Conservation (phyloP, 139 green algal species). For the Chlamydomonas sphaeroides region DNA sequence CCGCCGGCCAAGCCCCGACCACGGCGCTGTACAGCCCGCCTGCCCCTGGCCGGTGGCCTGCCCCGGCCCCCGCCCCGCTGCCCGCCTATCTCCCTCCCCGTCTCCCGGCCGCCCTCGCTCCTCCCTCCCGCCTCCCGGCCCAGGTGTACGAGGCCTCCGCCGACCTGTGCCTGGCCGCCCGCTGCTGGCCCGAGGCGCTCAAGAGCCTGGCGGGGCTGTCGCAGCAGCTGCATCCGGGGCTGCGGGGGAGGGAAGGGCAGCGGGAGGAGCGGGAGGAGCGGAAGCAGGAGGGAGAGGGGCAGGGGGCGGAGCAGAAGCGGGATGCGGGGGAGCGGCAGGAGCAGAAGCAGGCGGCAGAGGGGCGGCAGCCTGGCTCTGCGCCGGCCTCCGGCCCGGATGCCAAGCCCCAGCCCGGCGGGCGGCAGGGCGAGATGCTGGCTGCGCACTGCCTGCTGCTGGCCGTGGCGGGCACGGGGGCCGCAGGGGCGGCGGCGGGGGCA, state of each 20-base stretch:
- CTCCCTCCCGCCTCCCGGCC: too few species aligned
- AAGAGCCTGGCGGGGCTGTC: not conserved
- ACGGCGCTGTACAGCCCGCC: too few species aligned
- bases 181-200: constrained; percentile 28
- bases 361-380: too few species aligned
- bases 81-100: not conserved
- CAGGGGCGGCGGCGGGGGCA: not conserved
- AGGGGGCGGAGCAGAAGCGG: not conserved
- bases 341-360: not conserved
- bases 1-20: too few species aligned
- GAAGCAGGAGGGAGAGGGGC: not conserved
- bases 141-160: constrained; percentile 36
- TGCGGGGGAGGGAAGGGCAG: not conserved
- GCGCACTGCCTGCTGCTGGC: constrained; percentile 11
- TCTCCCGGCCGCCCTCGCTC: too few species aligned
- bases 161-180: constrained; percentile 14
- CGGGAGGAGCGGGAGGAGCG: not conserved
- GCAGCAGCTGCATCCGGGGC: not conserved
- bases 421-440: not conserved
- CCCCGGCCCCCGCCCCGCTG: not conserved
- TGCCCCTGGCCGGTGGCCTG: not conserved
- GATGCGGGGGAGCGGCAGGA: not conserved
- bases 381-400: too few species aligned
- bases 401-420: not conserved
- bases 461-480: too few species aligned